Percentiles rank a stretch among this genome's conserved stretches.
Conservation (phyloP, 805 yeast genomes). For the Starmera quercuum region DNA sequence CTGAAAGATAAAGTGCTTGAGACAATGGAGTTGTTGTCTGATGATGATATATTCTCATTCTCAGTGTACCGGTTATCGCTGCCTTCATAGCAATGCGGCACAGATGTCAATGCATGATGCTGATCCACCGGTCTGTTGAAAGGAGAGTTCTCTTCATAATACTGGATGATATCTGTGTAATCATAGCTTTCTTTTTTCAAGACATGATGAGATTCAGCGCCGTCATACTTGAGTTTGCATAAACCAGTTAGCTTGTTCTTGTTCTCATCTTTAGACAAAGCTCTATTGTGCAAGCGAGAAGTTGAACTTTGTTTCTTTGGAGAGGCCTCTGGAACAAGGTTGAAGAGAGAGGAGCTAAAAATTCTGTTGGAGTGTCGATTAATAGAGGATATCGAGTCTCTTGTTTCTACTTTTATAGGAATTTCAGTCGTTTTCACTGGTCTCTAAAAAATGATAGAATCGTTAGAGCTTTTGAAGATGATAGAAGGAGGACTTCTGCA, state of each 20-base stretch:
- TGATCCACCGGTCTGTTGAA: not conserved
- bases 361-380: constrained; percentile 8
- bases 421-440: too few relatives aligned
- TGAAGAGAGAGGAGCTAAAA: constrained; percentile 14
- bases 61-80: not conserved
- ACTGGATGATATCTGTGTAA: constrained; percentile 1
- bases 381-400: too few relatives aligned
- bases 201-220: not conserved
- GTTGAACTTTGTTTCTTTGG: too few relatives aligned
- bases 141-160: constrained; percentile 1
- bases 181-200: not conserved
- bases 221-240: not conserved
- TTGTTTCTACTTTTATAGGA: constrained; percentile 17
- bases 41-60: not conserved
- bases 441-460: too few relatives aligned
- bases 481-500: too few relatives aligned
- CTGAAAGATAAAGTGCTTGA: not conserved
- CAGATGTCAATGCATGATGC: not conserved
- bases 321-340: constrained; percentile 6
- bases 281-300: too few relatives aligned
- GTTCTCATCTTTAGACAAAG: too few relatives aligned
- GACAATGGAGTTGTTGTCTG: not conserved
- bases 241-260: too few relatives aligned
- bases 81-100: not conserved
- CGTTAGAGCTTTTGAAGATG: too few relatives aligned